Percentiles rank a stretch among this genome's conserved stretches.
Conservation (phyloP, 257 asterid genomes). For the Solanum verrucosum region DNA sequence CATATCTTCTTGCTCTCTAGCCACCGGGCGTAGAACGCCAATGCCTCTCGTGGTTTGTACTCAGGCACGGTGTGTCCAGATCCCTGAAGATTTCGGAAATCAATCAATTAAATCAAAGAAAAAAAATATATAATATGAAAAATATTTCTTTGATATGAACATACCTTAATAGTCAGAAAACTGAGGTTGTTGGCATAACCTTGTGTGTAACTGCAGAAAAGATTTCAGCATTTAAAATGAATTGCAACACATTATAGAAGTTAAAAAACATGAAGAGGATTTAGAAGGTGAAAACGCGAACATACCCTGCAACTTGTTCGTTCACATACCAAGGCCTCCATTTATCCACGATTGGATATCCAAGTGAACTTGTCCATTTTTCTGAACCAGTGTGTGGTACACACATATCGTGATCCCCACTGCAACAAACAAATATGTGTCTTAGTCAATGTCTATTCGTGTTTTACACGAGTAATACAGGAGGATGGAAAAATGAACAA, state of each 20-base stretch:
- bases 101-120: neutral
- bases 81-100: constrained; percentile 39
- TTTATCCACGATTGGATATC: constrained; percentile 55
- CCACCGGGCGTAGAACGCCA: constrained; percentile 68
- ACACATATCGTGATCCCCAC: constrained; percentile 99
- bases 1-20: constrained; percentile 36
- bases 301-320: constrained; percentile 82
- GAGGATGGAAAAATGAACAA: neutral
- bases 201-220: constrained; percentile 46
- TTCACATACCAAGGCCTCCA: constrained; percentile 84
- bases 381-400: constrained; percentile 82
- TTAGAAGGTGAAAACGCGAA: neutral
- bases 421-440: constrained; percentile 12
- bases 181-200: constrained; percentile 74
- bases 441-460: neutral
- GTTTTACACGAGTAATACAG: neutral
- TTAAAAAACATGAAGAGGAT: neutral
- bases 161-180: constrained; percentile 79
- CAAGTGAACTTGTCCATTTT: constrained; percentile 86
- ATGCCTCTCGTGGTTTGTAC: constrained; percentile 81
- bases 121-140: neutral
- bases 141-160: neutral
- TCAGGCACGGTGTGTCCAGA: constrained; percentile 95
- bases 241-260: neutral
- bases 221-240: neutral